Percentiles rank a stretch among this genome's conserved stretches.
phyloP scores from a whole-genome alignment of 2,329 filamentous ascomycete species.

The Pezicula neosporulosa region DNA sequence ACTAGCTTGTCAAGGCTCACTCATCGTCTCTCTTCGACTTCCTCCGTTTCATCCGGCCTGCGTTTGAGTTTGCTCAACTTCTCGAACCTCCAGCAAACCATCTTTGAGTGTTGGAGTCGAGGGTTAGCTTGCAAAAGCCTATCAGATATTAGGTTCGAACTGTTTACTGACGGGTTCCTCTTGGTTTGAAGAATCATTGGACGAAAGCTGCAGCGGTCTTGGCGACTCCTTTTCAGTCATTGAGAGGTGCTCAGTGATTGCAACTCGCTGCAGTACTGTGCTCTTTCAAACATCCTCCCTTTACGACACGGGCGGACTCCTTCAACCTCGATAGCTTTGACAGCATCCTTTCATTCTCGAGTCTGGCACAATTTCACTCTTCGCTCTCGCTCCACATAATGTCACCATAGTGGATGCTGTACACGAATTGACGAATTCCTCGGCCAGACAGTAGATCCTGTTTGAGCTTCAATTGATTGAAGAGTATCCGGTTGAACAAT shows the following conservation, averaged over 20 bases:
- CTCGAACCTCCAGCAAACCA: slow-evolving; percentile 12
- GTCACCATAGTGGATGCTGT: slow-evolving; percentile 16
- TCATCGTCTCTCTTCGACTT: slow-evolving; percentile 8
- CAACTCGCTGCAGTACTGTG: slow-evolving; percentile 3
- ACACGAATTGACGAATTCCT: slow-evolving; percentile 9
- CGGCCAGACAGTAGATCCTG: slow-evolving; percentile 9
- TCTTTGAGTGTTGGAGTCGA: slow-evolving; percentile 3
- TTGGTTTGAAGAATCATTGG: not conserved
- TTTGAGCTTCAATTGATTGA: slow-evolving; percentile 7
- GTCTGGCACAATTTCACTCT: slow-evolving; percentile 7
- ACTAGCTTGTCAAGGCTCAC: not conserved
- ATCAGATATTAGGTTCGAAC: not conserved
- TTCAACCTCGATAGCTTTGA: slow-evolving; percentile 20
- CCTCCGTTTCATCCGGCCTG: slow-evolving; percentile 14
- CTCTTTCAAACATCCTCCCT: slow-evolving; percentile 15
- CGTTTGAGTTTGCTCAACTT: not conserved
- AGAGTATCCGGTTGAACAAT: slow-evolving; percentile 9
- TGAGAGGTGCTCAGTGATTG: not conserved
- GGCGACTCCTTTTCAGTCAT: not conserved
- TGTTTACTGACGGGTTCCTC: not conserved
- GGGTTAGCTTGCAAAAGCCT: not conserved
- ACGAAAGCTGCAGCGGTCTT: not conserved
- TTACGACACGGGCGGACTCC: slow-evolving; percentile 1
- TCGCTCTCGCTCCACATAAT: slow-evolving; percentile 12
- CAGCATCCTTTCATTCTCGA: slow-evolving; percentile 15